phyloP scores from a whole-genome alignment of 1,284 basidiomycete genomes.

The Erythrobasidium hasegawianum region DNA sequence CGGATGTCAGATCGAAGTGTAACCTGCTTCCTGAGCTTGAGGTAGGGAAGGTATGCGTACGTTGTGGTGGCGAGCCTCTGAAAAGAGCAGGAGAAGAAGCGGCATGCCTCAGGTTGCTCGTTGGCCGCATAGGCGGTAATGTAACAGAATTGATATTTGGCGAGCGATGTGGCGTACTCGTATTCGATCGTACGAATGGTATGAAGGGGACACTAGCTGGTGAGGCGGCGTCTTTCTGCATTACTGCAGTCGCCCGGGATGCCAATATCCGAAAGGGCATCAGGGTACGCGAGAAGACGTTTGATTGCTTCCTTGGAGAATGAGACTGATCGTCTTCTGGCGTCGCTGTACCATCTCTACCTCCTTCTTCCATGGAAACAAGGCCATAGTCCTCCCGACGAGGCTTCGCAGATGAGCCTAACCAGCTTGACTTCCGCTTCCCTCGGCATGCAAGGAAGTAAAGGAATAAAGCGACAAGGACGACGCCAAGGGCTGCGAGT shows the following conservation, averaged over 20 bases:
- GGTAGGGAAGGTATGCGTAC: not conserved
- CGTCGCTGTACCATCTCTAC: not conserved
- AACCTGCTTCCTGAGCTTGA: constrained; percentile 5
- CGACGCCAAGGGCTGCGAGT: not conserved
- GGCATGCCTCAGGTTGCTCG: constrained; percentile 11
- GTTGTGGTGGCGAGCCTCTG: not conserved
- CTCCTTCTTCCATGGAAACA: constrained; percentile 31
- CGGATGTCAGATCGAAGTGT: constrained; percentile 18
- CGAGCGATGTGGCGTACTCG: not conserved
- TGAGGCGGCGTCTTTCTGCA: not conserved
- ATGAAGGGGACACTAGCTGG: constrained; percentile 1
- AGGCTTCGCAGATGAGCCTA: not conserved
- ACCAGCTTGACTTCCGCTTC: not conserved
- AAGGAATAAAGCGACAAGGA: constrained; percentile 1
- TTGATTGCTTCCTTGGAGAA: constrained; percentile 21
- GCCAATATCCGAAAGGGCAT: constrained; percentile 17
- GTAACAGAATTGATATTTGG: not conserved
- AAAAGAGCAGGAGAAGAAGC: constrained; percentile 22
- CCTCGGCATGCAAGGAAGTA: constrained; percentile 12
- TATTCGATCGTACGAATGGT: not conserved
- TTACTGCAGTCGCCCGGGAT: not conserved
- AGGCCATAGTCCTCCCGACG: constrained; percentile 30
- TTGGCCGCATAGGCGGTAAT: not conserved
- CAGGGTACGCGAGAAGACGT: constrained; percentile 3
- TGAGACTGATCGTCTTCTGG: not conserved